Conservation (phyloP, 768 basidiomycete genomes). For the Pulveroboletus frians region DNA sequence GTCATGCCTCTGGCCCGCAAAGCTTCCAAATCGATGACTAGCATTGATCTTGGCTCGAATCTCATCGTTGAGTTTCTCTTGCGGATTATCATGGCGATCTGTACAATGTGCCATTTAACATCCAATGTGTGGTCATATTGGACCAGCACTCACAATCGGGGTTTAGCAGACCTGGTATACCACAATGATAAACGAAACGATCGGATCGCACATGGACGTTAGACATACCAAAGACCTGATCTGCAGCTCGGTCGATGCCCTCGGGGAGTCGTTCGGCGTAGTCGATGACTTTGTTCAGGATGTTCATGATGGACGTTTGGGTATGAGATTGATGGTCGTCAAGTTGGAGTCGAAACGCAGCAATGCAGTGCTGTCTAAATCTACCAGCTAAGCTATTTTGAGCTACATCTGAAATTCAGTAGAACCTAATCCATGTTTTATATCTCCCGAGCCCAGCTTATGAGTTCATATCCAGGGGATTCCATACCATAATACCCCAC, state of each 20-base stretch:
- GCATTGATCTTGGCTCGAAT: conserved; percentile 70
- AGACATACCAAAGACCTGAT: conserved; percentile 34
- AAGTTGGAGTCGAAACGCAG: no score
- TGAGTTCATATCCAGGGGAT: no score
- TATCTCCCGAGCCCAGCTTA: no score
- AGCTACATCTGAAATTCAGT: no score
- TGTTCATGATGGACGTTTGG: conserved; percentile 31
- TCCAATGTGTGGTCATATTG: background rate
- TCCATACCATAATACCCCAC: no score
- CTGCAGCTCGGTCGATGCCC: conserved; percentile 32
- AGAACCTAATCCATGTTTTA: no score
- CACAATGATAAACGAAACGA: background rate
- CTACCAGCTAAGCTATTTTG: no score
- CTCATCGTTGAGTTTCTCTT: conserved; percentile 67
- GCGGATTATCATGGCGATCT: conserved; percentile 70
- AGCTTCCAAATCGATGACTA: conserved; percentile 79
- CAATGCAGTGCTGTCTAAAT: no score
- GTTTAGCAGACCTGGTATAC: conserved; percentile 29
- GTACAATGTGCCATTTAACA: background rate
- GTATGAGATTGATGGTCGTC: background rate
- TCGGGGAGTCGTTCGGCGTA: conserved; percentile 36
- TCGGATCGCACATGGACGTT: background rate
- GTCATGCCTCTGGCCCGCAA: conserved; percentile 63
- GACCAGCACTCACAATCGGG: conserved; percentile 25
- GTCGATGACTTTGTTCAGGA: conserved; percentile 34